Percentiles rank a stretch among this genome's conserved stretches.
These are phyloP conservation scores for Metschnikowia koreensis DNA, from an alignment of 805 yeast genomes.

Conservation along the genomic window DNA sequence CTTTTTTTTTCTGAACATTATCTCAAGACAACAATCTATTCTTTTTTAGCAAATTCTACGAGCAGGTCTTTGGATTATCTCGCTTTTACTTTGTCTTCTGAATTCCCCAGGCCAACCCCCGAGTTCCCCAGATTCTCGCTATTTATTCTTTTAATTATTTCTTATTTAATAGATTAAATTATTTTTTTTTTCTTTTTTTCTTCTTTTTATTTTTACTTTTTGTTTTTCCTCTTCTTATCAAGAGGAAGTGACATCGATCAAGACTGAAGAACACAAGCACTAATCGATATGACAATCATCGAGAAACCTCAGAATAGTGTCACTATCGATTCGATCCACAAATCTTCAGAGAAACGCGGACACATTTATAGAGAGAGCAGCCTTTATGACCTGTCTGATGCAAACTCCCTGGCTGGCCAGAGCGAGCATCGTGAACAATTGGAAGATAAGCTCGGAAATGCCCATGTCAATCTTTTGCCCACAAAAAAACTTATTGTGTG, in stretches of 20 bases:
- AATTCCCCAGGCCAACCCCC: not conserved
- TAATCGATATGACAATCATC: not conserved
- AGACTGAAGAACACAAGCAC: not conserved
- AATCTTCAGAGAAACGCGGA: not conserved
- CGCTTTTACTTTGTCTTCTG: not conserved
- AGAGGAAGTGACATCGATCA: not conserved
- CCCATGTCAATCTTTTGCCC: conserved; percentile 43
- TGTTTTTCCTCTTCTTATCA: too few relatives aligned
- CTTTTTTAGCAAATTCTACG: not conserved
- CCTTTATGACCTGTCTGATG: conserved; percentile 7
- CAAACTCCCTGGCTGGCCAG: conserved; percentile 6
- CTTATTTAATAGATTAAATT: too few relatives aligned
- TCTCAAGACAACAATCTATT: too few relatives aligned
- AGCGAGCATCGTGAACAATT: conserved; percentile 3
- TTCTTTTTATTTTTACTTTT: too few relatives aligned
- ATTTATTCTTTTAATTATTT: too few relatives aligned
- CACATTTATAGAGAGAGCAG: conserved; percentile 2
- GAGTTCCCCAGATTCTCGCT: not conserved
- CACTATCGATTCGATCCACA: not conserved
- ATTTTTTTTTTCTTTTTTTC: too few relatives aligned
- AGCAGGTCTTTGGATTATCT: not conserved
- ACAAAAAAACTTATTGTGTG: conserved; percentile 36
- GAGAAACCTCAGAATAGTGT: not conserved
- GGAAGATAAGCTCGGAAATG: conserved; percentile 36
- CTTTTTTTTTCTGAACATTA: too few relatives aligned